phyloP scores from a whole-genome alignment of 176 grass and related monocot genomes.

The Saccharum officinarum region DNA sequence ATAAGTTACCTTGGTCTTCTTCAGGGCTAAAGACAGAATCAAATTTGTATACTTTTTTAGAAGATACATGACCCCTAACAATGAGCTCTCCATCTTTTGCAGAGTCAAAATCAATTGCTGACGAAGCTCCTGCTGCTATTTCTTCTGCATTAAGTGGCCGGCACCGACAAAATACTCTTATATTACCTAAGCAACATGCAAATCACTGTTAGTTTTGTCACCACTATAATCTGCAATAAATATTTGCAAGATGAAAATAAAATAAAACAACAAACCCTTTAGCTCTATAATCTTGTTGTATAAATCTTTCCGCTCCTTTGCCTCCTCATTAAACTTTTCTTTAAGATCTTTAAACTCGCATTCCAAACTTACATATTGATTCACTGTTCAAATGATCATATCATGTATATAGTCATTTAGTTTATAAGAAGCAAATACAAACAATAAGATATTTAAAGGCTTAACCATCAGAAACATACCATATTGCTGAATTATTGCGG shows the following conservation, averaged over 20 bases:
- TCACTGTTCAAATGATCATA: conserved; percentile 50
- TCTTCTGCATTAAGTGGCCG: conserved; percentile 87
- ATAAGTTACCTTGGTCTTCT: conserved; percentile 75
- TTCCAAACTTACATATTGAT: conserved; percentile 55
- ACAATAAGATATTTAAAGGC: not conserved
- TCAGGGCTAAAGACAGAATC: conserved; percentile 85
- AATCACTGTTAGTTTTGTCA: not conserved
- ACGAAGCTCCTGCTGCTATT: conserved; percentile 60
- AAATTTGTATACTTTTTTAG: conserved; percentile 83
- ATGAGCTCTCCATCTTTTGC: conserved; percentile 88
- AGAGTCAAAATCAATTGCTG: conserved; percentile 75
- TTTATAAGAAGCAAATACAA: not conserved
- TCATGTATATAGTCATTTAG: not conserved
- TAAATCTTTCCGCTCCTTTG: conserved; percentile 80
- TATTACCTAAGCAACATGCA: conserved; percentile 60
- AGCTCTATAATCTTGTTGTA: conserved; percentile 91
- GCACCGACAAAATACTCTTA: conserved; percentile 91
- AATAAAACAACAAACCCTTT: conserved; percentile 57
- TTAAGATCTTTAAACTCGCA: conserved; percentile 75
- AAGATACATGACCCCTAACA: conserved; percentile 89
- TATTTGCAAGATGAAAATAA: not conserved
- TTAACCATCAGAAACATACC: conserved; percentile 40
- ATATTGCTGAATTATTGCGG: conserved; percentile 38
- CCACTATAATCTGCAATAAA: not conserved
- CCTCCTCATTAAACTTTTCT: conserved; percentile 66